A percentile compares a stretch with the other conserved stretches of the same genome.
phyloP scores from a whole-genome alignment of 768 basidiomycete species.

The Postia placenta region DNA sequence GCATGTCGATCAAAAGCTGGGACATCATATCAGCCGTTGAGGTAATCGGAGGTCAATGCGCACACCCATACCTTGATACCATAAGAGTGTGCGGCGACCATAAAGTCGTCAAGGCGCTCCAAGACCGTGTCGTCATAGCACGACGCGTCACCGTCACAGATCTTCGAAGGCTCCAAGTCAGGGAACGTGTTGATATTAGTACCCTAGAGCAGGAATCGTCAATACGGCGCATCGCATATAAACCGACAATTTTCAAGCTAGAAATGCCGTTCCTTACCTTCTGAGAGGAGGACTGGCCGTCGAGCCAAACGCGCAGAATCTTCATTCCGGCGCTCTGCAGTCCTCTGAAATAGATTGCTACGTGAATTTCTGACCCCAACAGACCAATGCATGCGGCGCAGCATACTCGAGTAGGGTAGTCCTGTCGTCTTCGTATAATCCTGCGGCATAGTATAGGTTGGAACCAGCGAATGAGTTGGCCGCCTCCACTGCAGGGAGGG shows the following conservation, averaged over 20 bases:
- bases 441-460: slow-evolving; percentile 22
- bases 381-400: neutral
- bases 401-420: slow-evolving; percentile 15
- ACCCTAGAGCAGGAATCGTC: slow-evolving; percentile 9
- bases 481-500: neutral
- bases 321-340: slow-evolving; percentile 20
- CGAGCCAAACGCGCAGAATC: slow-evolving; percentile 21
- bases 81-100: slow-evolving; percentile 29
- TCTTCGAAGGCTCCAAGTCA: slow-evolving; percentile 28
- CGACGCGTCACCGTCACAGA: slow-evolving; percentile 21
- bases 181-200: slow-evolving; percentile 23
- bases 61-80: slow-evolving; percentile 22
- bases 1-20: slow-evolving; percentile 16
- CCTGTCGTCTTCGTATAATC: slow-evolving; percentile 11
- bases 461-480: slow-evolving; percentile 19
- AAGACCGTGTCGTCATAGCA: slow-evolving; percentile 32
- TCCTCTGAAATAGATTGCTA: slow-evolving; percentile 4
- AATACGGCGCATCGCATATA: neutral
- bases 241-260: neutral
- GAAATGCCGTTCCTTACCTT: slow-evolving; percentile 8
- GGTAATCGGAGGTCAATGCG: neutral
- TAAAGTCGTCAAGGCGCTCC: slow-evolving; percentile 31
- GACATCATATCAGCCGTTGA: neutral
- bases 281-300: slow-evolving; percentile 14
- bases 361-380: neutral